phyloP scores from a whole-genome alignment of 2,329 filamentous ascomycete genomes.

The Phialophora expanda region DNA sequence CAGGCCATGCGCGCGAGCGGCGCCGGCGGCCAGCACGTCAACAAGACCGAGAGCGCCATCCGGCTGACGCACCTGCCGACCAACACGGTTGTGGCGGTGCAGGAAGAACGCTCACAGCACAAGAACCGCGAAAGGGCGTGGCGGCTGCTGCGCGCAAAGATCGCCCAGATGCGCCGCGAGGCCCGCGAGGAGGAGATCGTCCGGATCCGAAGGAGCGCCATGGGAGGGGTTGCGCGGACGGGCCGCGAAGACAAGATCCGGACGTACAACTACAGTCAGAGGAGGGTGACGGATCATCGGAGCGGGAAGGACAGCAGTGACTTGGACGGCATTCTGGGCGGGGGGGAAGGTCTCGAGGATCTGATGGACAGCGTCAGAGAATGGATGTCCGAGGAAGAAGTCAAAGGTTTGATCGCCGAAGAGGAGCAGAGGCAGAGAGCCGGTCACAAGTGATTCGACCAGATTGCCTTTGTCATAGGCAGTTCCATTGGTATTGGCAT shows the following conservation, averaged over 20 bases:
- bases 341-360: slow-evolving; percentile 72
- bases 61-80: slow-evolving; percentile 90
- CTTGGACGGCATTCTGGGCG: slow-evolving; percentile 77
- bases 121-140: slow-evolving; percentile 88
- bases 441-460: slow-evolving; percentile 23
- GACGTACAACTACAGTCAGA: slow-evolving; percentile 82
- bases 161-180: slow-evolving; percentile 80
- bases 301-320: slow-evolving; percentile 80
- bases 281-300: slow-evolving; percentile 86
- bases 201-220: slow-evolving; percentile 74
- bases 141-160: slow-evolving; percentile 77
- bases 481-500: background rate
- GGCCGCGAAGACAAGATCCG: slow-evolving; percentile 92
- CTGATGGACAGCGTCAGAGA: slow-evolving; percentile 78
- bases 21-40: slow-evolving; percentile 96
- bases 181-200: slow-evolving; percentile 81
- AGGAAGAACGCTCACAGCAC: slow-evolving; percentile 88
- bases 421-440: slow-evolving; percentile 57
- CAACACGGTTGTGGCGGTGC: slow-evolving; percentile 84
- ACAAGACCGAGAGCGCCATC: slow-evolving; percentile 96
- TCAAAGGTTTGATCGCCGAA: slow-evolving; percentile 70
- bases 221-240: slow-evolving; percentile 76
- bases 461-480: background rate
- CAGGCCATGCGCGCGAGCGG: slow-evolving; percentile 93
- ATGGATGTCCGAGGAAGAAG: slow-evolving; percentile 77